Conservation (phyloP, 2,329 filamentous ascomycete species). For the Claviceps fusiformis region DNA sequence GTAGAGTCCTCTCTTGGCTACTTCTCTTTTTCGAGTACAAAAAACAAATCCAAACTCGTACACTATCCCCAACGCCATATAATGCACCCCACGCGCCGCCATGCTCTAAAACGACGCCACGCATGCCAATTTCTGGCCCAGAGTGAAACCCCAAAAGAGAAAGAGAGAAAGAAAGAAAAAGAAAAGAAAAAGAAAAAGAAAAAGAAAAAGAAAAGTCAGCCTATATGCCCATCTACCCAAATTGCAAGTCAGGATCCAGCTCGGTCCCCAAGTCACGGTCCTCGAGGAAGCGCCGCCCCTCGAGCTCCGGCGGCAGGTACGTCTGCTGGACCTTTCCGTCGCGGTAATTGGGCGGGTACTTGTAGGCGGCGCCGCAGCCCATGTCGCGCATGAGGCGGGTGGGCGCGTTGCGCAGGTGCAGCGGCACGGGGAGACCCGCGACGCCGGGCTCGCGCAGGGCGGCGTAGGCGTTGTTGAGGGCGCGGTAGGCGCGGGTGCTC, state of each 20-base stretch:
- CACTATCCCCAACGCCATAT: too few relatives aligned
- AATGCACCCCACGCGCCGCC: too few relatives aligned
- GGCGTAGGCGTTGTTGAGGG: constrained; percentile 63
- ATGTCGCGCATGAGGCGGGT: constrained; percentile 88
- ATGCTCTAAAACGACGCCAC: too few relatives aligned
- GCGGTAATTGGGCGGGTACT: constrained; percentile 86
- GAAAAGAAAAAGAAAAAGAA: too few relatives aligned
- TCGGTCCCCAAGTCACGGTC: constrained; percentile 65
- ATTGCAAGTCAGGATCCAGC: constrained; percentile 52
- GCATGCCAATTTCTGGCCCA: too few relatives aligned
- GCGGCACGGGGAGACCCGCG: constrained; percentile 66
- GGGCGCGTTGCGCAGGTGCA: constrained; percentile 84
- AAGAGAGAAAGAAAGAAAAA: too few relatives aligned
- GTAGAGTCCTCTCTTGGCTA: too few relatives aligned
- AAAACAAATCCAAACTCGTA: too few relatives aligned
- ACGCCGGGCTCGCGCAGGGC: constrained; percentile 73
- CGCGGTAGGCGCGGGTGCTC: constrained; percentile 75
- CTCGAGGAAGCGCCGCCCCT: constrained; percentile 63
- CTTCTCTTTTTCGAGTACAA: too few relatives aligned
- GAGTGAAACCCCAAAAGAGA: too few relatives aligned
- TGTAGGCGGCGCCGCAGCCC: constrained; percentile 83
- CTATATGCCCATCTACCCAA: background rate
- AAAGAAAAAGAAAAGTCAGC: background rate
- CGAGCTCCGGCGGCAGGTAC: constrained; percentile 70
- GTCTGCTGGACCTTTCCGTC: constrained; percentile 74